These are phyloP conservation scores for Fagopyrum esculentum DNA, from an alignment of 148 eudicot genomes.

Conservation along the genomic window DNA sequence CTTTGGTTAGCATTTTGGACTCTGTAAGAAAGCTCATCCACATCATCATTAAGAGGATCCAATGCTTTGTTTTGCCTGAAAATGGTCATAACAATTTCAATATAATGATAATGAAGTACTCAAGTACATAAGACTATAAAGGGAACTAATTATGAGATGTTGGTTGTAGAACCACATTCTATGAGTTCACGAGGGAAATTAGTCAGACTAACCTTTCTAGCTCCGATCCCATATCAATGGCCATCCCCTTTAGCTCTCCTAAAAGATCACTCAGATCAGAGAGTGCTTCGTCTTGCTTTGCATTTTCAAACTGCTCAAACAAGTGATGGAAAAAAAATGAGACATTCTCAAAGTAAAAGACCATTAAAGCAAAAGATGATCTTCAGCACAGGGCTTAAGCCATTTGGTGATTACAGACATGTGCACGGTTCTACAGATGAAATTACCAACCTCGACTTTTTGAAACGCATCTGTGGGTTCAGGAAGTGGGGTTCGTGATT, in stretches of 20 bases:
- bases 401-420: neutral
- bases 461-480: conserved; percentile 79
- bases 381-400: neutral
- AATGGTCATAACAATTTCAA: neutral
- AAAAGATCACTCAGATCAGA: conserved; percentile 61
- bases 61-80: conserved; percentile 49
- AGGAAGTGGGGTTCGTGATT: conserved; percentile 45
- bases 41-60: conserved; percentile 17
- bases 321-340: conserved; percentile 1
- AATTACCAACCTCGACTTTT: conserved; percentile 74
- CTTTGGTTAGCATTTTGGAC: conserved; percentile 16
- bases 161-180: neutral
- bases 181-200: neutral
- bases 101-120: neutral
- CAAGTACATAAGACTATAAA: too few relatives aligned
- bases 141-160: neutral
- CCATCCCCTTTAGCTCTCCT: conserved; percentile 91
- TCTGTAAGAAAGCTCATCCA: conserved; percentile 11
- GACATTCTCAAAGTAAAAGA: neutral
- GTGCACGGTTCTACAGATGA: neutral
- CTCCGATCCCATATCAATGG: conserved; percentile 93
- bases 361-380: neutral
- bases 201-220: conserved; percentile 54
- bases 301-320: conserved; percentile 55
- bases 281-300: conserved; percentile 79